Percentiles rank a stretch among this genome's conserved stretches.
Conservation (phyloP, 2,329 filamentous ascomycete genomes). For the Monosporascus cannonballus region DNA sequence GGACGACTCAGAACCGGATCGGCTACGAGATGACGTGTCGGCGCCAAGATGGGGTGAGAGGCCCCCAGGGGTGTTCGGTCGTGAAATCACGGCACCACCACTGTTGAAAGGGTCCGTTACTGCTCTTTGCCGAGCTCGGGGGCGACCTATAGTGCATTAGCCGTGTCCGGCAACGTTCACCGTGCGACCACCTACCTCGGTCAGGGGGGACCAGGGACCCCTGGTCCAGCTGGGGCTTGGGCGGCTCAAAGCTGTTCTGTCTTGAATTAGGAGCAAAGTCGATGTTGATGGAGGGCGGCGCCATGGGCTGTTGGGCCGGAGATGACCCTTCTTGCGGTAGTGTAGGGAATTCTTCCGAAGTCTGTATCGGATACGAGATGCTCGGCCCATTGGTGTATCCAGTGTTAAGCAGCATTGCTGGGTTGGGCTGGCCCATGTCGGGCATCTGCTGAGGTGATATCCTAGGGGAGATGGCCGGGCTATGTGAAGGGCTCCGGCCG, state of each 20-base stretch:
- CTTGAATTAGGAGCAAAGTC: slow-evolving; percentile 76
- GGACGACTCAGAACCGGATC: slow-evolving; percentile 36
- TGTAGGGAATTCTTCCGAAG: slow-evolving; percentile 46
- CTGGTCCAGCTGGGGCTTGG: slow-evolving; percentile 59
- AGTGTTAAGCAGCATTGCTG: slow-evolving; percentile 37
- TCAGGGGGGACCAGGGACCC: slow-evolving; percentile 82
- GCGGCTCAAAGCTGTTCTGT: slow-evolving; percentile 59
- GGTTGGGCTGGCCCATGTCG: slow-evolving; percentile 43
- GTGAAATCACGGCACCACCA: slow-evolving; percentile 33
- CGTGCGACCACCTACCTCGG: slow-evolving; percentile 40
- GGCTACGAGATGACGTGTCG: slow-evolving; percentile 32
- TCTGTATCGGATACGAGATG: slow-evolving; percentile 33
- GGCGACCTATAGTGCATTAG: slow-evolving; percentile 36
- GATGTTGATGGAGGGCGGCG: slow-evolving; percentile 90
- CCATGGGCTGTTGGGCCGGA: slow-evolving; percentile 66
- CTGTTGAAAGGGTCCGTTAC: slow-evolving; percentile 56
- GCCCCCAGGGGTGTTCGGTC: slow-evolving; percentile 33
- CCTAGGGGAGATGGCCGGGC: slow-evolving; percentile 59
- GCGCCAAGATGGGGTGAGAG: slow-evolving; percentile 47
- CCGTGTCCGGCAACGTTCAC: slow-evolving; percentile 1
- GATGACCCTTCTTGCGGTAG: slow-evolving; percentile 37
- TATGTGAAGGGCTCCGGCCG: slow-evolving; percentile 75
- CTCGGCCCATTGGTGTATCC: slow-evolving; percentile 35
- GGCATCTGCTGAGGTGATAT: slow-evolving; percentile 52
- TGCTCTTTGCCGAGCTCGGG: slow-evolving; percentile 44